phyloP scores from a whole-genome alignment of 2,329 filamentous ascomycete species.

The Fusarium napiforme region DNA sequence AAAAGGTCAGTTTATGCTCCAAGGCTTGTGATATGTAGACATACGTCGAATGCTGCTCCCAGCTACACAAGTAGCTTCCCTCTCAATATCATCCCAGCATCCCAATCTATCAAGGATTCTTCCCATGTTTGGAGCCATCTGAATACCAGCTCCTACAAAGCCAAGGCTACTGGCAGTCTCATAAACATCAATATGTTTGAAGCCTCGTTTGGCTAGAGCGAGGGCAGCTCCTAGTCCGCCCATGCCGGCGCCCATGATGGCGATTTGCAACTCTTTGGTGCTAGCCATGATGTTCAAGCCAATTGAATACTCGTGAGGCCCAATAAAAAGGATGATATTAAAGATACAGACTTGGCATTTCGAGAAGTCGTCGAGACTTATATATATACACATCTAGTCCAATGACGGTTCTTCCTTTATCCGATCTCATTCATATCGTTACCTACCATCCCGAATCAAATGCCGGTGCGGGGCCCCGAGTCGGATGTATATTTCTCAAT shows the following conservation, averaged over 20 bases:
- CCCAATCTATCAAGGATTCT: conserved; percentile 78
- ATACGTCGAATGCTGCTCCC: conserved; percentile 47
- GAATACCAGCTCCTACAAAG: conserved; percentile 81
- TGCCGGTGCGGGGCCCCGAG: conserved; percentile 35
- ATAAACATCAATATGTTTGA: conserved; percentile 43
- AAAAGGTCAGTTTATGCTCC: background rate
- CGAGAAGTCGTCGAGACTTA: background rate
- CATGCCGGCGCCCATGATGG: conserved; percentile 49
- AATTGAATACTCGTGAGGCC: no score
- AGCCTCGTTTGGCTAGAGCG: conserved; percentile 47
- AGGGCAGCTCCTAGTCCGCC: conserved; percentile 55
- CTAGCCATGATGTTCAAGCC: conserved; percentile 21
- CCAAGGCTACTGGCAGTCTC: conserved; percentile 41
- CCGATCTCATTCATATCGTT: conserved; percentile 13
- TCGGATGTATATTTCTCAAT: conserved; percentile 18
- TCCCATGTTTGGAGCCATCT: conserved; percentile 84
- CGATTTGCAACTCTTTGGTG: conserved; percentile 36
- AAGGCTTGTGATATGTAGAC: background rate
- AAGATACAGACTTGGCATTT: background rate
- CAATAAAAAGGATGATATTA: background rate
- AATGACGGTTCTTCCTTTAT: conserved; percentile 31
- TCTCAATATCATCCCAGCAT: conserved; percentile 73
- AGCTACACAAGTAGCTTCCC: conserved; percentile 40
- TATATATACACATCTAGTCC: background rate
- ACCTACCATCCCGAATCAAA: conserved; percentile 32